Percentiles rank a stretch among this genome's conserved stretches.
Evolutionary conservation across 2,329 filamentous ascomycete species (phyloP).

Genomic region (Coniochaeta prunicola): DNA sequence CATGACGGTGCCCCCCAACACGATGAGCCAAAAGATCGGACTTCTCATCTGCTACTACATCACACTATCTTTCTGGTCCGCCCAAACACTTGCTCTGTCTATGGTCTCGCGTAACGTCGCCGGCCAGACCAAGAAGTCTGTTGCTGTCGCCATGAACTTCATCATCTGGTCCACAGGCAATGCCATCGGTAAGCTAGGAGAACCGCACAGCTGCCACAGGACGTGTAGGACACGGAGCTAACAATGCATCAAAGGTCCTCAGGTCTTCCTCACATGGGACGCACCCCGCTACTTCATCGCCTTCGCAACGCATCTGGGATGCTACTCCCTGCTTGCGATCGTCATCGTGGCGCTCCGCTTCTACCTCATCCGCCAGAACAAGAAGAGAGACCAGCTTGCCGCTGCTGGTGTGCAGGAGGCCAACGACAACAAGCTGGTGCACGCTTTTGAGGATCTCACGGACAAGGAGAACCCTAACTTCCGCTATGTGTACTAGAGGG

Average conservation of each 20-base stretch:
- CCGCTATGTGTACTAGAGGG: conserved; percentile 38
- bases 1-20: conserved; percentile 57
- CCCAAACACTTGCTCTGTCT: conserved; percentile 58
- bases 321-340: conserved; percentile 54
- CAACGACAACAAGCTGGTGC: conserved; percentile 31
- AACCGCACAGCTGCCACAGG: neutral
- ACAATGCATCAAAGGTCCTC: conserved; percentile 38
- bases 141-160: conserved; percentile 63
- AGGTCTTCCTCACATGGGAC: conserved; percentile 56
- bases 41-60: conserved; percentile 71
- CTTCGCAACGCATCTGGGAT: conserved; percentile 62
- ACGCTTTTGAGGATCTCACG: conserved; percentile 57
- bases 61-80: conserved; percentile 70
- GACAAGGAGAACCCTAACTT: conserved; percentile 55
- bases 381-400: conserved; percentile 42
- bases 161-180: conserved; percentile 64
- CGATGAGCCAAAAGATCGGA: conserved; percentile 52
- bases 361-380: conserved; percentile 51
- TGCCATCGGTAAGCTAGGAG: conserved; percentile 43
- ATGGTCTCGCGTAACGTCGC: conserved; percentile 64
- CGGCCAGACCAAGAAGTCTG: conserved; percentile 66
- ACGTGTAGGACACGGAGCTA: neutral
- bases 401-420: conserved; percentile 31
- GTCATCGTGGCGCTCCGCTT: conserved; percentile 51
- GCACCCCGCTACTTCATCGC: conserved; percentile 61